These are phyloP conservation scores for Trichocladium uniseriatum DNA, from an alignment of 495 filamentous ascomycete genomes.

Conservation along the genomic window DNA sequence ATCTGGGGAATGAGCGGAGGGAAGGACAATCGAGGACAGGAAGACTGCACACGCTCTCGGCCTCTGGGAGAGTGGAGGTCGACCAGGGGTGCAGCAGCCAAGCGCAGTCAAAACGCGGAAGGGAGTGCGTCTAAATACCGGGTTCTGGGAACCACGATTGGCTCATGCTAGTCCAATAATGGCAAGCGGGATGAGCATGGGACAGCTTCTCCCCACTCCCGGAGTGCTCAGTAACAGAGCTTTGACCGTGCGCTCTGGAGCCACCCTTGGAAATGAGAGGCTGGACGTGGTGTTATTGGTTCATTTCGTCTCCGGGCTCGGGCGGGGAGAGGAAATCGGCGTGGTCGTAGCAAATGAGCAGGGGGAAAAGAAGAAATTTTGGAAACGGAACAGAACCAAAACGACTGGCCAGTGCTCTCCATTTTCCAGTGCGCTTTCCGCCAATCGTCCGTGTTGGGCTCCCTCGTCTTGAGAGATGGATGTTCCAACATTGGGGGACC, in stretches of 20 bases:
- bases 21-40: conserved; percentile 13
- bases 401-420: conserved; percentile 9
- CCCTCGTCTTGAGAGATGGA: too few relatives aligned
- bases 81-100: conserved; percentile 7
- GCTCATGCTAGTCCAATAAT: conserved; percentile 9
- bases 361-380: conserved; percentile 21
- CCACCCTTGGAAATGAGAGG: conserved; percentile 16
- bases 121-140: conserved; percentile 14
- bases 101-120: too few relatives aligned
- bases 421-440: background rate
- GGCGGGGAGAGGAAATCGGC: conserved; percentile 5
- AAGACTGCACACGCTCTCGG: conserved; percentile 20
- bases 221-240: conserved; percentile 5
- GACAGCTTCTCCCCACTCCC: conserved; percentile 1
- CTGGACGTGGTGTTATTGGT: conserved; percentile 14
- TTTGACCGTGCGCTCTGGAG: conserved; percentile 14
- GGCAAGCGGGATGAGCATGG: conserved; percentile 10
- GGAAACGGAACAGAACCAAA: conserved; percentile 10
- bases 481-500: too few relatives aligned
- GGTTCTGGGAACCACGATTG: conserved; percentile 18
- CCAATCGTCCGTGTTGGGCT: conserved; percentile 5
- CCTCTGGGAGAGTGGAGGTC: conserved; percentile 20
- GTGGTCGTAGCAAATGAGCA: conserved; percentile 3
- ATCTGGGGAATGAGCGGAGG: conserved; percentile 19
- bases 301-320: background rate